phyloP scores from a whole-genome alignment of 163 green algal genomes.

The Chlamydomonas reinhardtii region DNA sequence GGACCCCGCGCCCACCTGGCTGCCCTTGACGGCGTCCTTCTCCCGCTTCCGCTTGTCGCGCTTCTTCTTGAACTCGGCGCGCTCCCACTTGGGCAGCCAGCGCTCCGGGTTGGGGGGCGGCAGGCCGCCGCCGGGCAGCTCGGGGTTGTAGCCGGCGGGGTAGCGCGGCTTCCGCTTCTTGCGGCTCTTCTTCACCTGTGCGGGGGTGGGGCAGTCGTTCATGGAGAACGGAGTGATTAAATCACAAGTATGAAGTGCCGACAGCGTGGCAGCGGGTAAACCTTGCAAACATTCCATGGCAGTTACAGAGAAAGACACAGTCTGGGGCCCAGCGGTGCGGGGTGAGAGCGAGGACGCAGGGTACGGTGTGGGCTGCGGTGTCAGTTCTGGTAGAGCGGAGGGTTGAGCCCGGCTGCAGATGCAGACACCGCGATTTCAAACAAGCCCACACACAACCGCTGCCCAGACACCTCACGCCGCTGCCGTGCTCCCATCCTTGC shows the following conservation, averaged over 20 bases:
- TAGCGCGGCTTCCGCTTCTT: constrained; percentile 82
- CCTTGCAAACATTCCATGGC: too few relatives aligned
- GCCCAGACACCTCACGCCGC: not conserved
- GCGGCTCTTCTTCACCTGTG: constrained; percentile 70
- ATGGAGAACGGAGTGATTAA: too few relatives aligned
- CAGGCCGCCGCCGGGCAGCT: constrained; percentile 77
- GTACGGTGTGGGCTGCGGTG: too few relatives aligned
- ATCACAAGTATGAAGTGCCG: too few relatives aligned
- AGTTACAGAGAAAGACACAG: too few relatives aligned
- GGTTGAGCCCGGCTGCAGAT: not conserved
- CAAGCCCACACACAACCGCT: too few relatives aligned
- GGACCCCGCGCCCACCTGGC: constrained; percentile 48
- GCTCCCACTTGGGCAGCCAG: constrained; percentile 97
- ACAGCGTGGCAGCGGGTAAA: too few relatives aligned
- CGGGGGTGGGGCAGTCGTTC: too few relatives aligned
- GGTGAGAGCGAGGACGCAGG: too few relatives aligned
- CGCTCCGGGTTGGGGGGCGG: constrained; percentile 93
- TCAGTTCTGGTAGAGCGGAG: too few relatives aligned
- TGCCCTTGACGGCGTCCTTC: constrained; percentile 75
- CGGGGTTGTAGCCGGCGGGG: constrained; percentile 93
- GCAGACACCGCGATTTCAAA: too few relatives aligned
- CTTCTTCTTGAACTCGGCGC: constrained; percentile 89
- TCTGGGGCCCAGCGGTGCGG: too few relatives aligned
- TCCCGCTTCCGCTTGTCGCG: constrained; percentile 52
- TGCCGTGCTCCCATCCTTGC: not conserved